Conservation (phyloP, 345 rosid species). For the Gossypium anomalum region DNA sequence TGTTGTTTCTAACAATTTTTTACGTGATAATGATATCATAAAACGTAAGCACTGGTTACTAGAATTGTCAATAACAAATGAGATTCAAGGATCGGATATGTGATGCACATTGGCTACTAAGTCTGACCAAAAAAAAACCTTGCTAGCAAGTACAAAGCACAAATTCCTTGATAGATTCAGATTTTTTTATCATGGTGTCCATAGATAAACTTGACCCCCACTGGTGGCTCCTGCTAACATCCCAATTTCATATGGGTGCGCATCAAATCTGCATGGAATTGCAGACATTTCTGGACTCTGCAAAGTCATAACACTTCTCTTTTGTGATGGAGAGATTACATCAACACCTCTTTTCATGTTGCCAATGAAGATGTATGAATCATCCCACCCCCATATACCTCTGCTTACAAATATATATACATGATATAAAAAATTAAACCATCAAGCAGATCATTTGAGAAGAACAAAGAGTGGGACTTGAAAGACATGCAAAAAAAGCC, state of each 20-base stretch:
- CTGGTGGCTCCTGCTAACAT: conserved; percentile 65
- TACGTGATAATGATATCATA: too few species aligned
- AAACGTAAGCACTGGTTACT: not conserved
- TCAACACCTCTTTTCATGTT: conserved; percentile 58
- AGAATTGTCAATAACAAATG: not conserved
- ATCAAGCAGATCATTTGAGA: not conserved
- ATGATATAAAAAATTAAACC: not conserved
- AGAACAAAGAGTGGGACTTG: not conserved
- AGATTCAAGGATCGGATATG: not conserved
- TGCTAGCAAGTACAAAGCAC: not conserved
- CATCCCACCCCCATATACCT: conserved; percentile 95
- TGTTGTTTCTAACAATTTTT: too few species aligned
- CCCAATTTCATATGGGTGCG: conserved; percentile 64
- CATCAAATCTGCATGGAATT: conserved; percentile 66
- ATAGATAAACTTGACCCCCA: conserved; percentile 69
- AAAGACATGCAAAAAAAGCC: conserved; percentile 6
- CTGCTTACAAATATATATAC: conserved; percentile 26
- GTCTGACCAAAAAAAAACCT: not conserved
- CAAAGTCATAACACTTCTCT: conserved; percentile 36
- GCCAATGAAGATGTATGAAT: conserved; percentile 58
- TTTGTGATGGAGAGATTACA: conserved; percentile 43
- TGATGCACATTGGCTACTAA: too few species aligned
- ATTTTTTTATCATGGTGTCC: conserved; percentile 21
- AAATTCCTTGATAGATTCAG: not conserved
- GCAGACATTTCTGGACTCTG: conserved; percentile 43